A percentile compares a stretch with the other conserved stretches of the same genome.
Conservation (phyloP, 2,329 filamentous ascomycete genomes). For the Aaosphaeria arxii region DNA sequence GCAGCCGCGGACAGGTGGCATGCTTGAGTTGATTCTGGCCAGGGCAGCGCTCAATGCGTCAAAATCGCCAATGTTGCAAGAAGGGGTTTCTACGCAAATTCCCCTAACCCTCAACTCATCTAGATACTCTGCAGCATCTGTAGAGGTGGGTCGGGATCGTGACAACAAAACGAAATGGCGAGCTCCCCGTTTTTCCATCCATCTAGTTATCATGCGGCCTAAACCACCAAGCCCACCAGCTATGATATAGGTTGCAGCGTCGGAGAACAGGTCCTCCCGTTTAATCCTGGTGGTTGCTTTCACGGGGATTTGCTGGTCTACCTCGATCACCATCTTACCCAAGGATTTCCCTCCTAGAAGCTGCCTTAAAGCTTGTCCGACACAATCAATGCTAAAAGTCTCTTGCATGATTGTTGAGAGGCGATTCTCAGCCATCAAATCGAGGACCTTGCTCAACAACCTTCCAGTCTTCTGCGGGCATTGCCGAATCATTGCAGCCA, state of each 20-base stretch:
- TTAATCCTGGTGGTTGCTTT: not conserved
- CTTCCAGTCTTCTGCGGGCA: not conserved
- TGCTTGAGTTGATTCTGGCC: not conserved
- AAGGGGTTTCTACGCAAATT: not conserved
- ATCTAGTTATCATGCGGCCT: slow-evolving; percentile 10
- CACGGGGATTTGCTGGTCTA: not conserved
- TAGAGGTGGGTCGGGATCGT: not conserved
- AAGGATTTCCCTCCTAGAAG: not conserved
- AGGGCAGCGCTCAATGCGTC: not conserved
- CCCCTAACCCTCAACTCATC: not conserved
- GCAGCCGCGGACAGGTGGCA: slow-evolving; percentile 11
- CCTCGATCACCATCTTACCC: not conserved
- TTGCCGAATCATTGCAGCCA: not conserved
- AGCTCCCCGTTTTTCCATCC: slow-evolving; percentile 12
- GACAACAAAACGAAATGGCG: slow-evolving; percentile 12
- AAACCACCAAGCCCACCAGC: slow-evolving; percentile 15
- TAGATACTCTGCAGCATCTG: not conserved
- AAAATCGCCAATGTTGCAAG: not conserved
- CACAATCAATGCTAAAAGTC: not conserved
- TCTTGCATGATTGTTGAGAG: not conserved
- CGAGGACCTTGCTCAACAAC: not conserved
- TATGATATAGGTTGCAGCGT: slow-evolving; percentile 10
- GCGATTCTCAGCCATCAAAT: not conserved
- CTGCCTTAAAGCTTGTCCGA: not conserved
- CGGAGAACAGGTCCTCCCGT: not conserved